These are phyloP conservation scores for Brassica nigra DNA, from an alignment of 345 rosid species.

Conservation along the genomic window DNA sequence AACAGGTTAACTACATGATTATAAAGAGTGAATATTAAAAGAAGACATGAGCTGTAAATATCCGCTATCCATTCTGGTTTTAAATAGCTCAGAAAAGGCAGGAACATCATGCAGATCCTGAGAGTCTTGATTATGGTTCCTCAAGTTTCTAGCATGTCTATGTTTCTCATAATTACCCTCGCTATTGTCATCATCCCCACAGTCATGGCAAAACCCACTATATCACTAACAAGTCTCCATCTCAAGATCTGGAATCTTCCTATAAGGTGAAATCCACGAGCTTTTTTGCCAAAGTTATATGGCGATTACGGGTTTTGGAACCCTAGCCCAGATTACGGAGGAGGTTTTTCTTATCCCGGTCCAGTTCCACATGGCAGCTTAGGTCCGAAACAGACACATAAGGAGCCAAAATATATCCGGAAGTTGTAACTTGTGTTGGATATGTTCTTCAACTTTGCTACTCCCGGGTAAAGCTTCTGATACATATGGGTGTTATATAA, in stretches of 20 bases:
- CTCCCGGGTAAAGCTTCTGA: slow-evolving; percentile 22
- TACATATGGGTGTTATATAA: slow-evolving; percentile 8
- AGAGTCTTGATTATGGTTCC: slow-evolving; percentile 20
- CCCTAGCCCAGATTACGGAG: slow-evolving; percentile 35
- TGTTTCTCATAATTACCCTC: slow-evolving; percentile 27
- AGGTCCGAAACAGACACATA: slow-evolving; percentile 10
- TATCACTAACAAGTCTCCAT: slow-evolving; percentile 5
- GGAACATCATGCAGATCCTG: slow-evolving; percentile 34
- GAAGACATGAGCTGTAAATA: slow-evolving; percentile 26
- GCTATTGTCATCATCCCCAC: slow-evolving; percentile 22
- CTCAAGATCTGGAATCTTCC: slow-evolving; percentile 25
- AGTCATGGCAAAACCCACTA: background rate
- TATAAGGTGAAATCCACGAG: slow-evolving; percentile 4
- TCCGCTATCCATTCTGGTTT: slow-evolving; percentile 20
- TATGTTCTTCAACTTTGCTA: slow-evolving; percentile 17
- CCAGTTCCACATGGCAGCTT: slow-evolving; percentile 37
- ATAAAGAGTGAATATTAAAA: background rate
- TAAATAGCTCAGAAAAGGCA: slow-evolving; percentile 19
- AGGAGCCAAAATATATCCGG: slow-evolving; percentile 7
- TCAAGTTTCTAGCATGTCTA: slow-evolving; percentile 33
- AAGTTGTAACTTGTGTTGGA: slow-evolving; percentile 4
- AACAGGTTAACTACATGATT: background rate
- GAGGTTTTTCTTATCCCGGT: slow-evolving; percentile 30
- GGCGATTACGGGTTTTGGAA: slow-evolving; percentile 43
- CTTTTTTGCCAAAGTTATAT: slow-evolving; percentile 26